These are phyloP conservation scores for Ocimum tenuiflorum DNA, from an alignment of 257 asterid species.

Conservation along the genomic window DNA sequence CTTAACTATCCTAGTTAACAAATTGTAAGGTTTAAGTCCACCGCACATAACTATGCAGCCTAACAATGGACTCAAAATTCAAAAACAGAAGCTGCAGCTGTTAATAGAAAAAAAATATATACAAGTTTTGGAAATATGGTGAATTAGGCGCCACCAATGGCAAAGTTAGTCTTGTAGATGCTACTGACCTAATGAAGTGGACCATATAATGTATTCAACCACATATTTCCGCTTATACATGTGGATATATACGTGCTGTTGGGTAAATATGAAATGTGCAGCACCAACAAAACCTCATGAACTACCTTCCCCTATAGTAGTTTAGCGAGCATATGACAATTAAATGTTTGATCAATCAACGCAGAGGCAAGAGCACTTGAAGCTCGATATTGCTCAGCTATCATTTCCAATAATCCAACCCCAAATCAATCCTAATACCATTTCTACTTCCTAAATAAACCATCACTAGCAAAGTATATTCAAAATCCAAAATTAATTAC, in stretches of 20 bases:
- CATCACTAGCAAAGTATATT: neutral
- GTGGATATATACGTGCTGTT: neutral
- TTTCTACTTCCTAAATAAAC: neutral
- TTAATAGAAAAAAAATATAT: no score
- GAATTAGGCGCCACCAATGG: neutral
- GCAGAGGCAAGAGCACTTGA: neutral
- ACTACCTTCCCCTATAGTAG: neutral
- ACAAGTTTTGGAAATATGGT: no score
- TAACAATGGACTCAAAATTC: no score
- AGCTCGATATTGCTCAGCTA: neutral
- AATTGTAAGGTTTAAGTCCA: neutral
- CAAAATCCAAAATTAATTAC: neutral
- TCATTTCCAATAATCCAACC: constrained; percentile 1
- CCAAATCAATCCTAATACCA: constrained; percentile 1
- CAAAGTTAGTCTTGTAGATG: neutral
- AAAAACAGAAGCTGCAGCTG: no score
- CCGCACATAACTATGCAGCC: no score
- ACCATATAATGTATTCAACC: no score
- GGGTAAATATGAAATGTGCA: neutral
- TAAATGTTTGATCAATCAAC: neutral
- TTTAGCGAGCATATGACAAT: neutral
- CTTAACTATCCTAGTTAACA: neutral
- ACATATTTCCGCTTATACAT: no score
- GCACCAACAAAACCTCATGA: neutral
- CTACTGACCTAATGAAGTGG: neutral